Conservation (phyloP, 495 filamentous ascomycete genomes). For the Staphylotrichum tortipilum region DNA sequence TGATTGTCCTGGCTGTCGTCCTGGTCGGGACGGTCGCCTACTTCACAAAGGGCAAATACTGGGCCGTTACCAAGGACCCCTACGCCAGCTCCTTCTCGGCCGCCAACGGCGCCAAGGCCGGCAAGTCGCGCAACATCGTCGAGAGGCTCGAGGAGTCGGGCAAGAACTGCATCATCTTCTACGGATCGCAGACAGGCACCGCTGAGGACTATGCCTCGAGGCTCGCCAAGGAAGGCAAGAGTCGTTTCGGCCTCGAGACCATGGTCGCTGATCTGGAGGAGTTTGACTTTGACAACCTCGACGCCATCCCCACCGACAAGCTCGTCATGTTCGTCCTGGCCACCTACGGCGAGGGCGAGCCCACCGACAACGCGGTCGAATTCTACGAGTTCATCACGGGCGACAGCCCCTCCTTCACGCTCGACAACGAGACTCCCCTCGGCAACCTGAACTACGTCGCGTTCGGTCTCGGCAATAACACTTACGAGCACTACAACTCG, state of each 20-base stretch:
- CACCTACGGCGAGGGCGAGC: slow-evolving; percentile 97
- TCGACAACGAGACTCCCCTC: slow-evolving; percentile 68
- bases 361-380: slow-evolving; percentile 96
- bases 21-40: slow-evolving; percentile 85
- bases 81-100: slow-evolving; percentile 63
- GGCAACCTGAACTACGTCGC: slow-evolving; percentile 83
- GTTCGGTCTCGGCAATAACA: slow-evolving; percentile 97
- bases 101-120: slow-evolving; percentile 68
- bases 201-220: slow-evolving; percentile 98
- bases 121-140: slow-evolving; percentile 82
- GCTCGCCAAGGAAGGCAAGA: slow-evolving; percentile 92
- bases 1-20: slow-evolving; percentile 77
- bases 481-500: slow-evolving; percentile 98
- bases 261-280: slow-evolving; percentile 98
- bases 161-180: slow-evolving; percentile 98
- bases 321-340: slow-evolving; percentile 91
- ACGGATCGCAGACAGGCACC: slow-evolving; percentile 96
- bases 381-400: slow-evolving; percentile 93
- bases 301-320: slow-evolving; percentile 81
- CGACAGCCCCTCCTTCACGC: slow-evolving; percentile 74
- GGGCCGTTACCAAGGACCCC: slow-evolving; percentile 80
- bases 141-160: slow-evolving; percentile 92
- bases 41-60: slow-evolving; percentile 93
- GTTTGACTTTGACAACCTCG: slow-evolving; percentile 93
- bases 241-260: slow-evolving; percentile 91